These are phyloP conservation scores for Bipolaris bicolor DNA, from an alignment of 2,329 filamentous ascomycete genomes.

Conservation along the genomic window DNA sequence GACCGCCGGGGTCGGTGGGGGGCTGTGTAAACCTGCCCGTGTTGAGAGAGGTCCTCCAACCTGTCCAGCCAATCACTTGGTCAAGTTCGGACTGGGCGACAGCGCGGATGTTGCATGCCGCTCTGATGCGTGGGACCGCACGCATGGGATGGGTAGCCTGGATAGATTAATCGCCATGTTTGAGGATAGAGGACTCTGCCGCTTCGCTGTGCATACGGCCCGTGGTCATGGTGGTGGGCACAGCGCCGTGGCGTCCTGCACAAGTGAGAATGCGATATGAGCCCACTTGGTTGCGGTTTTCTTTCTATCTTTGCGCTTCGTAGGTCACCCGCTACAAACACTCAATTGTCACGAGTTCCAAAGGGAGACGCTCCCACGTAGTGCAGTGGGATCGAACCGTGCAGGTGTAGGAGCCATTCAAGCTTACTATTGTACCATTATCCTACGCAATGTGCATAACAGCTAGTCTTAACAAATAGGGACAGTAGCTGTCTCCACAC, in stretches of 20 bases:
- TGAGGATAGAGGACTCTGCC: background rate
- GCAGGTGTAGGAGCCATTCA: background rate
- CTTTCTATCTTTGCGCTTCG: background rate
- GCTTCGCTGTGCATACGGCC: background rate
- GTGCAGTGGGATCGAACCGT: background rate
- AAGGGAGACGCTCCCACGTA: background rate
- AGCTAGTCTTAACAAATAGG: background rate
- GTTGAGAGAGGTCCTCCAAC: slow-evolving; percentile 11
- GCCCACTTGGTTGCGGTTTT: background rate
- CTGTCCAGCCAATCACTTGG: slow-evolving; percentile 7
- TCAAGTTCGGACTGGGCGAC: background rate
- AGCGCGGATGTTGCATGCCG: slow-evolving; percentile 6
- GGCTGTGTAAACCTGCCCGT: slow-evolving; percentile 16
- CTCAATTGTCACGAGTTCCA: background rate
- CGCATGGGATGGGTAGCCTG: background rate
- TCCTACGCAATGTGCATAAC: slow-evolving; percentile 2
- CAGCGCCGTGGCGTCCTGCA: background rate
- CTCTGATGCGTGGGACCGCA: slow-evolving; percentile 7
- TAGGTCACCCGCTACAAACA: background rate
- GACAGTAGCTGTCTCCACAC: slow-evolving; percentile 3
- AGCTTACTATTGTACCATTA: background rate
- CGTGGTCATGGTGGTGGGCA: background rate
- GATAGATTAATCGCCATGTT: background rate
- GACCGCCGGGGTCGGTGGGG: background rate
- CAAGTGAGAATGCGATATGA: background rate